Evolutionary conservation across 768 basidiomycete genomes (phyloP).

Genomic region (Galerina sulciceps): DNA sequence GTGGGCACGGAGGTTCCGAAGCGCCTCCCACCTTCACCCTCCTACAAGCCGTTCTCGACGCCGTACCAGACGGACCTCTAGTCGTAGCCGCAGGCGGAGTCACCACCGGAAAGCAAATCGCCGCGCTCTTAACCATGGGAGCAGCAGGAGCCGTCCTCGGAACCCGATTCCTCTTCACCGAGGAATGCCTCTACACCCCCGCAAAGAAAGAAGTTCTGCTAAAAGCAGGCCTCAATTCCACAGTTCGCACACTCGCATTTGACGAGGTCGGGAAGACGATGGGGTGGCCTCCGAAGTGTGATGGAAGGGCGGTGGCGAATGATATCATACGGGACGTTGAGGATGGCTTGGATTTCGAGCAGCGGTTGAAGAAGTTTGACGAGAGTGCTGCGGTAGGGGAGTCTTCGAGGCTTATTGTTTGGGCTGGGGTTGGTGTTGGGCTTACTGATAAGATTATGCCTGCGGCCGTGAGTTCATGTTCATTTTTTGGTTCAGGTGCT

Average conservation of each 20-base stretch:
- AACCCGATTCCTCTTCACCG: conserved; percentile 61
- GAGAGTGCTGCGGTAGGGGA: conserved; percentile 35
- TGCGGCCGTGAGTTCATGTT: conserved; percentile 22
- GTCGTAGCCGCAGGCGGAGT: conserved; percentile 68
- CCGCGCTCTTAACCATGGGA: conserved; percentile 54
- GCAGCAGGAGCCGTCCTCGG: conserved; percentile 59
- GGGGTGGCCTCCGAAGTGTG: conserved; percentile 46
- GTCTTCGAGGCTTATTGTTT: conserved; percentile 34
- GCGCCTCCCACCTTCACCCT: conserved; percentile 53
- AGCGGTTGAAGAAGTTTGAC: conserved; percentile 29
- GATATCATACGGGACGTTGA: conserved; percentile 21
- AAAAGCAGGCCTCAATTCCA: conserved; percentile 29
- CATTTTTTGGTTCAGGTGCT: too few species aligned
- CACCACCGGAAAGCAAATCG: conserved; percentile 52
- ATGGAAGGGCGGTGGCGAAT: conserved; percentile 52
- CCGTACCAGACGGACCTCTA: conserved; percentile 39
- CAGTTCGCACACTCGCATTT: conserved; percentile 45
- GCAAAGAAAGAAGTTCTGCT: conserved; percentile 28
- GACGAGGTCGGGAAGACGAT: conserved; percentile 43
- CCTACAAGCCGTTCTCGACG: conserved; percentile 45
- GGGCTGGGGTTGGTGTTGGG: conserved; percentile 48
- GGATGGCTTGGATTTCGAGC: conserved; percentile 35
- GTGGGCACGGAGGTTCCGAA: conserved; percentile 39
- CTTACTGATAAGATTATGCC: conserved; percentile 35
- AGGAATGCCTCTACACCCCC: conserved; percentile 39